phyloP scores from a whole-genome alignment of 352 stramenopile species.

The Ophiocytium majus region DNA sequence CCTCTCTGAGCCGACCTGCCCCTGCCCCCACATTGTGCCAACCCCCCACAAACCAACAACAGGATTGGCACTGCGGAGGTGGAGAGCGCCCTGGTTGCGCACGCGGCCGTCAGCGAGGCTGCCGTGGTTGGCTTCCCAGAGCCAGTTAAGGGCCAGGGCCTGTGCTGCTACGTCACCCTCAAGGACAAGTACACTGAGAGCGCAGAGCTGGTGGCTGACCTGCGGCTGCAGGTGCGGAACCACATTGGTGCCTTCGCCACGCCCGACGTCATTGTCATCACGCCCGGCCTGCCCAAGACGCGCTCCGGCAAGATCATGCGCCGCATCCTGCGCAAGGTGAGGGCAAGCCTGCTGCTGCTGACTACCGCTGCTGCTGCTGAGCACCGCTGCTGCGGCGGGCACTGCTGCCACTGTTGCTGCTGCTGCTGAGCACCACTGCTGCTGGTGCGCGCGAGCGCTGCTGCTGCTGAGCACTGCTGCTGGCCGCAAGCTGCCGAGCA shows the following conservation, averaged over 20 bases:
- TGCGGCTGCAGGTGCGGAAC: constrained; percentile 73
- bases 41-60: no score
- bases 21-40: not conserved
- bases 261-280: constrained; percentile 89
- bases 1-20: no score
- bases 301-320: constrained; percentile 94
- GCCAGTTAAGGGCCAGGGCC: constrained; percentile 63
- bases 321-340: constrained; percentile 94
- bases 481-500: no score
- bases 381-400: no score
- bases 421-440: no score
- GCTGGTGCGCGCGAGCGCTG: no score
- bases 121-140: constrained; percentile 63
- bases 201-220: constrained; percentile 69
- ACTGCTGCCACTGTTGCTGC: no score
- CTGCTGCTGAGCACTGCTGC: no score
- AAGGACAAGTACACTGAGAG: constrained; percentile 48
- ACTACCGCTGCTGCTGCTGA: no score
- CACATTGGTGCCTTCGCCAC: constrained; percentile 93
- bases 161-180: constrained; percentile 67
- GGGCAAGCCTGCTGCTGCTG: no score
- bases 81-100: constrained; percentile 62
- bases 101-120: constrained; percentile 61
- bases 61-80: constrained; percentile 74
- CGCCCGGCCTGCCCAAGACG: constrained; percentile 82